Base-by-base conservation (phyloP, 2,329 filamentous ascomycete species). In the Pseudogymnoascus sp. region DNA sequence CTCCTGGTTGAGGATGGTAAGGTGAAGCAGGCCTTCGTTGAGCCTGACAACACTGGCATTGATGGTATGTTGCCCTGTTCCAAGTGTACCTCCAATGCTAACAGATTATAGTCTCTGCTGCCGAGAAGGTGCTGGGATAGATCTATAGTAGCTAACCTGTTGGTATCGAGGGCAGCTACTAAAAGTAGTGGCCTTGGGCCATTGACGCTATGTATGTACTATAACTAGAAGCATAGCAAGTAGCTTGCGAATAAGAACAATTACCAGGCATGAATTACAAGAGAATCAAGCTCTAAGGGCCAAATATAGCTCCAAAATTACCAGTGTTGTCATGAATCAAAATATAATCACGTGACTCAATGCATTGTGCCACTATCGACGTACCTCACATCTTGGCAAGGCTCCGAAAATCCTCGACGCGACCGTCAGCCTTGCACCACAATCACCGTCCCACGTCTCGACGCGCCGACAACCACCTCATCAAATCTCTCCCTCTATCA, bases 11-110 rank as follows among this genome's bases (percentile, higher is more conserved):
- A 96, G 78, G 79, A 96, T 70, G 93, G 93, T 69, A 91, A 91
- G 77, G 89, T 97, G 70, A 88, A 88, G 77, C 84, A 87, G 71
- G 83, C 88, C 18, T 86, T 91, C 71, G 85, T 96, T 62, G 93
- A 97, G 81, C 88, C 91, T 10, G 93, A 97, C 76, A 93, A 90
- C 78, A 95, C 90, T 40, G 91, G 91, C 36, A 83, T 92, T 60
- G 81, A 88, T 68, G 88, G 51, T 57, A 57, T 57, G 51, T 21
- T 2, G 10, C 10, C 8, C 26, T 8, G 2, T 14, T 26, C 1
- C 2, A 57, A 8, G 1, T 31, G 10, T 1, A 18, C 42, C 12
- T 47, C 63, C 18, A 34, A 23, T 63, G 36, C 63, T 68, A 59
- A 69, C 61, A 59, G 37, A n/a, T 14, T 21, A 47, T 65, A 80